phyloP scores from a whole-genome alignment of 805 yeast genomes.

The Jamesozyma spencerorum region DNA sequence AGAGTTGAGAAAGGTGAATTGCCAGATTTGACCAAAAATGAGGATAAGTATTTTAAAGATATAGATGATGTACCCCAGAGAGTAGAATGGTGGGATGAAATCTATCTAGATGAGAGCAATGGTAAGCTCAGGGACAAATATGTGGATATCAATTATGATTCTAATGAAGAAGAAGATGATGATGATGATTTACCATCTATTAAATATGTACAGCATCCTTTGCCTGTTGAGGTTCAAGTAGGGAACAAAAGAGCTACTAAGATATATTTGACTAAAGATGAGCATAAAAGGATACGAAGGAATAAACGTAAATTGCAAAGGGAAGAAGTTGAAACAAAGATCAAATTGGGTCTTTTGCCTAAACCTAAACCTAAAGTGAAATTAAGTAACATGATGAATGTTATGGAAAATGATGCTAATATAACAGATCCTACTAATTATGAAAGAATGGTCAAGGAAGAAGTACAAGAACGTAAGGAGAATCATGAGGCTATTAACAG shows the following conservation, averaged over 20 bases:
- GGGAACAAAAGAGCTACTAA: slow-evolving; percentile 36
- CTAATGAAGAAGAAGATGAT: slow-evolving; percentile 27
- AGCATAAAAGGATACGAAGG: slow-evolving; percentile 61
- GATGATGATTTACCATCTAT: slow-evolving; percentile 41
- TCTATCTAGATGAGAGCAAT: slow-evolving; percentile 35
- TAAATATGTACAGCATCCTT: slow-evolving; percentile 75
- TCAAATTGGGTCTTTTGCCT: slow-evolving; percentile 72
- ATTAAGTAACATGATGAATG: slow-evolving; percentile 75
- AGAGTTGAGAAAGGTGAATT: slow-evolving; percentile 34
- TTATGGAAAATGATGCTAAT: slow-evolving; percentile 67
- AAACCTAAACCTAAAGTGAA: slow-evolving; percentile 88
- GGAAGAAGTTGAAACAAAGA: slow-evolving; percentile 67
- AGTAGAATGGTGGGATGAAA: slow-evolving; percentile 87
- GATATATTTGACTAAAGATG: slow-evolving; percentile 64
- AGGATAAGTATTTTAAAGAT: slow-evolving; percentile 39
- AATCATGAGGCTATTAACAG: slow-evolving; percentile 55
- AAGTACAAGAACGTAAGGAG: slow-evolving; percentile 52
- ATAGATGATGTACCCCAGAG: slow-evolving; percentile 41
- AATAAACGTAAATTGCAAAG: slow-evolving; percentile 54
- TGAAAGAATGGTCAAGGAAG: slow-evolving; percentile 60
- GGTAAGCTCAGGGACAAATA: slow-evolving; percentile 34
- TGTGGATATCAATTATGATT: slow-evolving; percentile 12
- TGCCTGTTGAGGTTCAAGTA: slow-evolving; percentile 42
- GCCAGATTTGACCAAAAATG: slow-evolving; percentile 48
- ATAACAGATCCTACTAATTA: slow-evolving; percentile 82